Percentiles rank a stretch among this genome's conserved stretches.
These are phyloP conservation scores for Hydnum rufescens DNA, from an alignment of 768 basidiomycete species.

Conservation along the genomic window DNA sequence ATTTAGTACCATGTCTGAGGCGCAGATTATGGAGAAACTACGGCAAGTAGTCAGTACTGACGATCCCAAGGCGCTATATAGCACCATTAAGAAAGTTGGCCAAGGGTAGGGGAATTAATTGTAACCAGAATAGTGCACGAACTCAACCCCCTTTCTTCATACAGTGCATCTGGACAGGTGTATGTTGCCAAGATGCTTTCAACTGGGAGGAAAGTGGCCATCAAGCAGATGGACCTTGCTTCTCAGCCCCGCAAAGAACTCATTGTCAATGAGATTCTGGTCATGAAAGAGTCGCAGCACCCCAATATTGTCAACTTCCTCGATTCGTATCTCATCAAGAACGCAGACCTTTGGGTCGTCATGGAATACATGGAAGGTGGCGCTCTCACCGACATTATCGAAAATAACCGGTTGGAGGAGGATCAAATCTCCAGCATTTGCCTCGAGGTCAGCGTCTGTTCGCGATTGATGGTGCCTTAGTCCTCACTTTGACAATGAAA, in stretches of 20 bases:
- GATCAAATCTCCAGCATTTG: conserved; percentile 88
- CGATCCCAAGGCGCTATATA: conserved; percentile 78
- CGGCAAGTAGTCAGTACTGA: conserved; percentile 68
- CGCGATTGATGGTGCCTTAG: neutral
- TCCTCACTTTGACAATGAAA: neutral
- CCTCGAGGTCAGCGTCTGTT: conserved; percentile 45
- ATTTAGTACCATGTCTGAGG: conserved; percentile 91
- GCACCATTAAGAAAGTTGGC: conserved; percentile 96
- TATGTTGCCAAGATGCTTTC: conserved; percentile 86
- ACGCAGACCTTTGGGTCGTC: conserved; percentile 84
- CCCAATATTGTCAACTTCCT: conserved; percentile 95
- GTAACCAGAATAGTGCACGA: conserved; percentile 8
- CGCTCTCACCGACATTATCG: conserved; percentile 91
- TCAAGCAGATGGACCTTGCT: conserved; percentile 95
- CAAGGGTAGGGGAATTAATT: conserved; percentile 55
- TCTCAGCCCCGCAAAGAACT: conserved; percentile 94
- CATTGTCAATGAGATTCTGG: conserved; percentile 93
- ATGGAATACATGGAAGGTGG: conserved; percentile 99
- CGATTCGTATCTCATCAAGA: conserved; percentile 76
- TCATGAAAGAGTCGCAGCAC: conserved; percentile 97
- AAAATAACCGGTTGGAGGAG: conserved; percentile 87
- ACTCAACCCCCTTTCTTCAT: neutral
- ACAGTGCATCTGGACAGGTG: conserved; percentile 88
- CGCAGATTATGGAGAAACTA: conserved; percentile 96
- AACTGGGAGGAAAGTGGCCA: conserved; percentile 76